Evolutionary conservation across 371 early-diverging fungal genomes (phyloP).

Genomic region (Apophysomyces variabilis): DNA sequence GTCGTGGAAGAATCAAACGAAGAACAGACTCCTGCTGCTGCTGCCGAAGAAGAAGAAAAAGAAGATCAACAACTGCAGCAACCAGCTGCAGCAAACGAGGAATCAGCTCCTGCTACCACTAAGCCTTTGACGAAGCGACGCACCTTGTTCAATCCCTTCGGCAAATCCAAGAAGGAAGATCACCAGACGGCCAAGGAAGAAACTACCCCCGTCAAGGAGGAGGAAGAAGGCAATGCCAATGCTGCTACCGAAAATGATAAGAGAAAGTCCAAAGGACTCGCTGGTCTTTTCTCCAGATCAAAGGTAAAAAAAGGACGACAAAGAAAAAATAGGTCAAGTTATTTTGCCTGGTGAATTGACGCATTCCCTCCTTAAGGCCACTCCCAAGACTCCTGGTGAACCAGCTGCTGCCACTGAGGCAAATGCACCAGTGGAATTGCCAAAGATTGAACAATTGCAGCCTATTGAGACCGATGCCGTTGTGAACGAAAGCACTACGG

Average conservation of each 20-base stretch:
- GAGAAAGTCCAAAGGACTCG: conserved; percentile 22
- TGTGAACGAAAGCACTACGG: conserved; percentile 5
- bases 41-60: conserved; percentile 4
- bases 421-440: conserved; percentile 13
- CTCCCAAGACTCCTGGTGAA: conserved; percentile 11
- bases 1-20: background rate
- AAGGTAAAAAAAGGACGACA: conserved; percentile 8
- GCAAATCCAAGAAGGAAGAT: conserved; percentile 25
- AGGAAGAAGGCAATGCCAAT: conserved; percentile 9
- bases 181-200: conserved; percentile 13
- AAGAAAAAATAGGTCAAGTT: background rate
- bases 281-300: conserved; percentile 17
- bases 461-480: conserved; percentile 19
- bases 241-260: conserved; percentile 20
- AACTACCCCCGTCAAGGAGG: conserved; percentile 12
- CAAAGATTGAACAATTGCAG: conserved; percentile 19
- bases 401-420: conserved; percentile 9
- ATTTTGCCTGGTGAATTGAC: too few relatives aligned
- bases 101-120: background rate
- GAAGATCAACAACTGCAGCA: background rate
- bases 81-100: background rate
- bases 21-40: background rate
- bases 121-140: conserved; percentile 32
- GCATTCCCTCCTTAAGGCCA: background rate
- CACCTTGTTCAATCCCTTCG: conserved; percentile 37